These are phyloP conservation scores for Phytophthora colocasiae DNA, from an alignment of 352 stramenopile genomes.

Conservation along the genomic window DNA sequence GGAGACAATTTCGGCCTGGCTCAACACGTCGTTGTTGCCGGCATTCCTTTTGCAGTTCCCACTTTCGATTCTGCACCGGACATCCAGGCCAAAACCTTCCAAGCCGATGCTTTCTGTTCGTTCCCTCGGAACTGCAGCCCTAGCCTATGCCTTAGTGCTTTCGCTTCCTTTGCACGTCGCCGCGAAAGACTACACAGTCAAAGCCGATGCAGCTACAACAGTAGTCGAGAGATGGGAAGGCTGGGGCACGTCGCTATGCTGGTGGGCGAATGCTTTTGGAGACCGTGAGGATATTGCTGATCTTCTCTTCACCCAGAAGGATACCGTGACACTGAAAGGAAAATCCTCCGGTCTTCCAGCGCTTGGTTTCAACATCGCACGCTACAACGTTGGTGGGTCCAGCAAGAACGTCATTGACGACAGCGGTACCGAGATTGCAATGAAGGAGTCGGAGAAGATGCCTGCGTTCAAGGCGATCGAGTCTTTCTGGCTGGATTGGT, in stretches of 20 bases:
- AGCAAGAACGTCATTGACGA: slow-evolving; percentile 50
- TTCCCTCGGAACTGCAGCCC: slow-evolving; percentile 4
- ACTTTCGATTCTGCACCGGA: slow-evolving; percentile 15
- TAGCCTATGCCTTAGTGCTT: slow-evolving; percentile 11
- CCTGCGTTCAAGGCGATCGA: slow-evolving; percentile 64
- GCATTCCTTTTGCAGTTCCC: slow-evolving; percentile 18
- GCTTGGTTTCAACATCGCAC: slow-evolving; percentile 63
- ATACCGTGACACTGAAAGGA: slow-evolving; percentile 39
- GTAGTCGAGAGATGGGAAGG: slow-evolving; percentile 51
- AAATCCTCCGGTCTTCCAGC: slow-evolving; percentile 37
- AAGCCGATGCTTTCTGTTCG: slow-evolving; percentile 22
- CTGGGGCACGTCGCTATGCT: slow-evolving; percentile 69
- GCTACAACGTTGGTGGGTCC: slow-evolving; percentile 69
- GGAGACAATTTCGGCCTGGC: slow-evolving; percentile 20
- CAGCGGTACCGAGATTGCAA: slow-evolving; percentile 43
- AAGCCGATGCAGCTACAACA: slow-evolving; percentile 22
- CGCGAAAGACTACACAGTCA: slow-evolving; percentile 34
- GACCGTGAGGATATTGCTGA: slow-evolving; percentile 63
- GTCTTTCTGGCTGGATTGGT: slow-evolving; percentile 63
- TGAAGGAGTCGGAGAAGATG: slow-evolving; percentile 60
- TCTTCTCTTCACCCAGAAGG: slow-evolving; percentile 56
- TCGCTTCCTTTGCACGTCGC: slow-evolving; percentile 5
- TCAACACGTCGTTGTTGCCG: slow-evolving; percentile 17
- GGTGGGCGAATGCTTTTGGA: slow-evolving; percentile 71
- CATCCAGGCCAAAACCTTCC: not conserved